Percentiles rank a stretch among this genome's conserved stretches.
Conservation (phyloP, 2,329 filamentous ascomycete species). For the Penicillium italicum region DNA sequence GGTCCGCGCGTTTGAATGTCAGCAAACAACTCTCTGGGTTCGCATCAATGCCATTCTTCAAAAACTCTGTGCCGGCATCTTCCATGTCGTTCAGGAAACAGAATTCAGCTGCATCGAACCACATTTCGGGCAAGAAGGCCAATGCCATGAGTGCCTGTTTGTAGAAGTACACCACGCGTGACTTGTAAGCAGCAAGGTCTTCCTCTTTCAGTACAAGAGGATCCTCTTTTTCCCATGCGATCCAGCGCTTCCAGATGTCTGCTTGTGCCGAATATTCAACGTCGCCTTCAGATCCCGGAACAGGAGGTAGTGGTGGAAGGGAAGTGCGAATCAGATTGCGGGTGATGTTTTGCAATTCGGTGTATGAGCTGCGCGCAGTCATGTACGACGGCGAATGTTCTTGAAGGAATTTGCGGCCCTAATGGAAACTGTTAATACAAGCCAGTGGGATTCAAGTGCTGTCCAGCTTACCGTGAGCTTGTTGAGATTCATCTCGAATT, state of each 20-base stretch:
- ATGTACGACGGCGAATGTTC: conserved; percentile 92
- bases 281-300: conserved; percentile 80
- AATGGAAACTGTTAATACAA: conserved; percentile 9
- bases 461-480: conserved; percentile 68
- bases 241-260: conserved; percentile 87
- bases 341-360: conserved; percentile 84
- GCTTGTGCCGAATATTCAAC: conserved; percentile 81
- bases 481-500: conserved; percentile 90
- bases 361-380: conserved; percentile 88
- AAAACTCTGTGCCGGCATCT: conserved; percentile 70
- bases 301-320: conserved; percentile 75
- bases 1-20: conserved; percentile 83
- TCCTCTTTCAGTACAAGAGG: conserved; percentile 81
- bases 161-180: conserved; percentile 83
- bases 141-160: conserved; percentile 91
- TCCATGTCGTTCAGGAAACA: conserved; percentile 74
- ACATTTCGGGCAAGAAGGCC: conserved; percentile 91
- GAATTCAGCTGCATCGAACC: conserved; percentile 93
- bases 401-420: conserved; percentile 92
- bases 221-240: conserved; percentile 92
- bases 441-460: not conserved
- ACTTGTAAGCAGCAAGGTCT: conserved; percentile 69
- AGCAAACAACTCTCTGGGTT: conserved; percentile 93
- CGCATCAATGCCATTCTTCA: conserved; percentile 76
- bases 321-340: conserved; percentile 71